Evolutionary conservation across 2,329 filamentous ascomycete species (phyloP), one percentile per base, ranked within the genome.

Genomic region (Diaporthe citriasiana): DNA sequence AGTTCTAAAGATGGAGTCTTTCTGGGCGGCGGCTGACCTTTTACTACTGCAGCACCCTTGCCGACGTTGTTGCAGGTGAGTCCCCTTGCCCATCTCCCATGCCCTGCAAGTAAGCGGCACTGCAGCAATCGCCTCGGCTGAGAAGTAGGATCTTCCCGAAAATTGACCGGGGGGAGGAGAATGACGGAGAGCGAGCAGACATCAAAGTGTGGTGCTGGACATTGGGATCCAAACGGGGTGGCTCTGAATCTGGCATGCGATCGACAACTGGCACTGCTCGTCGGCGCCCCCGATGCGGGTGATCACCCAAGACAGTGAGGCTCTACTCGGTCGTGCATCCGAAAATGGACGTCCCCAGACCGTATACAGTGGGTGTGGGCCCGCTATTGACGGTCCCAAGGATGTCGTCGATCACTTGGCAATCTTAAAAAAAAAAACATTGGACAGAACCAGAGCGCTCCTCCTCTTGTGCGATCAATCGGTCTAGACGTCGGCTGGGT

Each of bases 381-480:
- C 63, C 45, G 45, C 45, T 51, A 66, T 66, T 66, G 63, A 66
- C 30, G 63, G 63, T 30, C 63, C 19, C 63, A 51, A 19, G 63
- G 63, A 27, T 66, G n/a, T 66, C 12, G 63, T 66, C 63, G 63
- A 66, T 66, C 63, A 35, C 63, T 66, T 66, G 63, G 63, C 63
- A 66, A 66, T 66, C 45, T 66, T 51, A 66, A 51, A 51, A 66
- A 66, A 38, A 66, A 51, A 51, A 66, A 66, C 45, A 66, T 51
- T 27, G 45, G 45, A 38, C 27, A 30, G 30, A 10, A 35, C 13
- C 42, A 35, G 42, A 35, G 30, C 5, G 1, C 27, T n/a, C 42
- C 30, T 6, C 22, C 5, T 25, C 6, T 50, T 51, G n/a, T 45
- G 4, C 15, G 25, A 2, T 30, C n/a, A 25, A 13, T 45, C 1